phyloP scores from a whole-genome alignment of 176 grass and related monocot genomes.

The Oryza officinalis region DNA sequence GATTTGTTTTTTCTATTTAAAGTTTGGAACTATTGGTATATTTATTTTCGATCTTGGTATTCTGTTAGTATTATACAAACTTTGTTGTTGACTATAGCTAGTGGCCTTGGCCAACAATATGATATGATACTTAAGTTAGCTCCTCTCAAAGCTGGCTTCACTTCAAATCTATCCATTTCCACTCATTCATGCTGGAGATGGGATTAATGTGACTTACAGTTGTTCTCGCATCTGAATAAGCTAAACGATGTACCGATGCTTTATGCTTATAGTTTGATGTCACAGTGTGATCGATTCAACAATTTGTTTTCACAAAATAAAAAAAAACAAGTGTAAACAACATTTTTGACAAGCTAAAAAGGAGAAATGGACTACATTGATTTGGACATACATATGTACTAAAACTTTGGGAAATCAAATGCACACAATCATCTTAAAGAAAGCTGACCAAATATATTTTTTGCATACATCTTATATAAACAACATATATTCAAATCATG shows the following conservation, averaged over 20 bases:
- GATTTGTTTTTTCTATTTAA: background rate
- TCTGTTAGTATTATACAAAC: background rate
- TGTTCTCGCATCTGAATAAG: no score
- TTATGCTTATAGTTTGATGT: no score
- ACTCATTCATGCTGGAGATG: background rate
- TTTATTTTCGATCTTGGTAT: background rate
- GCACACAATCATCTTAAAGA: background rate
- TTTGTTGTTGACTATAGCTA: background rate
- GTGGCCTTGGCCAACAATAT: background rate
- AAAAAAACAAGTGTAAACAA: background rate
- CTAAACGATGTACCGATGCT: no score
- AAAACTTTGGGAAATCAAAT: background rate
- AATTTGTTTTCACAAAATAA: no score
- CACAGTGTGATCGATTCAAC: no score
- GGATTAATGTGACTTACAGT: no score
- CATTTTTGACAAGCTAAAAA: background rate
- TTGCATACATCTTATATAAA: background rate
- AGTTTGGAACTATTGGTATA: no score
- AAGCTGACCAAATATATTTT: background rate
- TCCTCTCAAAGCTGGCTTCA: background rate
- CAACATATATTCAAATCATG: background rate
- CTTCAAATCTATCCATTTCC: background rate
- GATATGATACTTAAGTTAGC: background rate
- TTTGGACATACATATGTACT: background rate
- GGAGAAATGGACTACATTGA: background rate